Evolutionary conservation across 225 moss, liverwort and hornwort species (phyloP).

Genomic region (Marchantia polymorpha): DNA sequence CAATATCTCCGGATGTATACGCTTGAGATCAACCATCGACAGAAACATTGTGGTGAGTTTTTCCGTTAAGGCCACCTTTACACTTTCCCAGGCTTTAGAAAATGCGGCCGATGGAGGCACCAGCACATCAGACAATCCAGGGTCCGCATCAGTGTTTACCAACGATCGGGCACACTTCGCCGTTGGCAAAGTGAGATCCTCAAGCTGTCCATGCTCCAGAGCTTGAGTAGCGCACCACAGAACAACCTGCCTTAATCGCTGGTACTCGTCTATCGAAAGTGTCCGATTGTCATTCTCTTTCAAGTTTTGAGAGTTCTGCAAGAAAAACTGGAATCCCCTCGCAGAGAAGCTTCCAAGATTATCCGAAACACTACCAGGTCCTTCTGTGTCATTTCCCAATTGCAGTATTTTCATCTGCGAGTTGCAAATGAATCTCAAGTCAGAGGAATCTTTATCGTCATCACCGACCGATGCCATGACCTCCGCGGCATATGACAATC

Average conservation of each 20-base stretch:
- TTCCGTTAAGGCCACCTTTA: background rate
- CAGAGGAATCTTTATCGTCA: background rate
- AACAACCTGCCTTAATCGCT: constrained; percentile 23
- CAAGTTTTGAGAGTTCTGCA: background rate
- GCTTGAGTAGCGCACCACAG: constrained; percentile 21
- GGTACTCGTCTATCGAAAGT: constrained; percentile 16
- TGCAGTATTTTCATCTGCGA: constrained; percentile 17
- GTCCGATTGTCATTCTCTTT: background rate
- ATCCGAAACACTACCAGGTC: background rate
- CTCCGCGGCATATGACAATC: constrained; percentile 1
- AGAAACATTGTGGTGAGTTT: constrained; percentile 15
- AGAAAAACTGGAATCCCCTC: constrained; percentile 10
- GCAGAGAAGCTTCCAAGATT: constrained; percentile 12
- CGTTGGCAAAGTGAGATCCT: constrained; percentile 3
- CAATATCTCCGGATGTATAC: constrained; percentile 39
- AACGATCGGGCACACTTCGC: constrained; percentile 1
- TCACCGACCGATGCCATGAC: constrained; percentile 6
- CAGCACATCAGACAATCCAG: background rate
- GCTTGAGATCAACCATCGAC: constrained; percentile 28
- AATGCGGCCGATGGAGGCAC: background rate
- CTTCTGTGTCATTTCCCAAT: constrained; percentile 10
- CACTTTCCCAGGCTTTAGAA: background rate
- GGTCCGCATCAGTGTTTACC: background rate
- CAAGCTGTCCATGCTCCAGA: background rate
- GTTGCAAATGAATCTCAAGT: background rate